Base-by-base conservation (phyloP, 202 grass and related monocot species). In the Saccharum hybrid region DNA sequence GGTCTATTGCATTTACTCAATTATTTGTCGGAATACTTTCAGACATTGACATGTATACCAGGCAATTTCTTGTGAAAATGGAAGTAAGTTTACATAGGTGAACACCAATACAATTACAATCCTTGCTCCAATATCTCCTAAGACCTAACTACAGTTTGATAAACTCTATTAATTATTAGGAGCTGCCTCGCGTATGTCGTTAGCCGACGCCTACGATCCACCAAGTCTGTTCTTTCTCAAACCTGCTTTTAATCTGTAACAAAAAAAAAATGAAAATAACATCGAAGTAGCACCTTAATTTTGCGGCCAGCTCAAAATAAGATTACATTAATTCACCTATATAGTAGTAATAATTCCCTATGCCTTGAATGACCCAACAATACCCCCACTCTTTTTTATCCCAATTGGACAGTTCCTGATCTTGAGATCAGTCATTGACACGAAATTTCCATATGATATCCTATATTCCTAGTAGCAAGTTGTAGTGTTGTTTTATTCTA, bases 171-270 rank as follows among this genome's bases (percentile, higher is more conserved):
- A 22, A 33, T 76, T 76, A 33, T 46, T 66, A 13, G 16, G 66
- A 80, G 13, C 16, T 68, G 36, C 26, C 8, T 65, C 74, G 70
- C 61, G 34, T 67, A 21, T 86, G 68, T 34, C 30, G 30, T 74
- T 66, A 36, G 68, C 68, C 59, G 72, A 66, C 59, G n/a, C 80
- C 23, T 16, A 4, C 49, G 1, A 14, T 8, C 66, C 60, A 45
- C 56, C 69, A 19, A 18, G 16, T 19, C 15, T 2, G 8, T 75
- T 68, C 4, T 86, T 18, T 37, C 9, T 75, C 49, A 38, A 14
- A 38, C 38, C 62, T 14, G 18, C 62, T n/a, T 75, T 37, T 40
- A 86, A 68, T 77, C 76, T 80, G 84, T 26, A 68, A 45, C 18
- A 22, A 62, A 28, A 62, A 61, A 0, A 26, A 62, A n/a, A n/a